Evolutionary conservation across 164 flowering plant genomes (phyloP), one percentile per base, ranked within the genome.

Genomic region (Vitis riparia): DNA sequence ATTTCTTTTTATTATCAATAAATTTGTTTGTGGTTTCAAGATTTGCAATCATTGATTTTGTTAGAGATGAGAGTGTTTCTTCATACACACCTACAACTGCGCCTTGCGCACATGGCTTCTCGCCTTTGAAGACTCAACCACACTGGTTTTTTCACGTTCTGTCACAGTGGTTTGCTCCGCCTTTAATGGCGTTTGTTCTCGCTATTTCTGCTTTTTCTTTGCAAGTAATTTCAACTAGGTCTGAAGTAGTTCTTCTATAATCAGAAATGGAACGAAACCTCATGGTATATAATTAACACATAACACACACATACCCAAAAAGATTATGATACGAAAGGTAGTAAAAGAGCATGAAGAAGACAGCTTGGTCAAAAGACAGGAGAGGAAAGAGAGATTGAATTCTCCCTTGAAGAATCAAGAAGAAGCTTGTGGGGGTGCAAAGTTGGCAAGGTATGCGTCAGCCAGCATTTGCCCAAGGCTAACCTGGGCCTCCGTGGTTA

Each of bases 401-500:
- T 55, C 13, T 17, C n/a, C 29, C 13, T 51, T 49, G 17, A 59
- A 66, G 75, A 19, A 29, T 12, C 27, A 16, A 59, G 51, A 49
- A 44, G 30, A 50, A 12, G 29, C 12, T 8, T 19, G 47, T 29
- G 52, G 53, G 3, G 69, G 32, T 11, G 71, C 80, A 62, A 84
- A 90, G 19, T 86, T 70, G 47, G 68, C 32, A 15, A 89, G 76
- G 53, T 79, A 92, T 0, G 91, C 87, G 37, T 81, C 76, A 17
- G 93, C 95, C 75, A 90, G 67, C 80, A 83, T 76, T 4, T 59
- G 77, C 5, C 97, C 95, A 58, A 90, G 68, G 13, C 77, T 68
- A 55, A 85, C 86, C 63, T 90, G 95, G 1, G 92, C 81, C 32
- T 73, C 79, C 0, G 93, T 84, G 8, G 95, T 89, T 0, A 92